phyloP scores from a whole-genome alignment of 371 early-diverging fungal species.

The Nosema granulosis region DNA sequence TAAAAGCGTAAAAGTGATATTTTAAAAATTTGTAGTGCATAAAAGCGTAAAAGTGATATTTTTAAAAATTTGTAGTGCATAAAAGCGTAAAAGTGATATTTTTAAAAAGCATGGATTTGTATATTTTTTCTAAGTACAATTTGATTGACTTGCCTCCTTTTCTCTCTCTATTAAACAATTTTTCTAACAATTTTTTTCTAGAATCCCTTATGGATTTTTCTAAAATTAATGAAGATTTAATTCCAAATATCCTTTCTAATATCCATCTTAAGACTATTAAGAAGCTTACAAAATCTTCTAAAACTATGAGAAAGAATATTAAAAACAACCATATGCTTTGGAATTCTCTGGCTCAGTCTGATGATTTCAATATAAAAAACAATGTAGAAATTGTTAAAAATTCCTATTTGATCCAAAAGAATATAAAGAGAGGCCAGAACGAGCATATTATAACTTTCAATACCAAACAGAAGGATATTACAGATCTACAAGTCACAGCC shows the following conservation, averaged over 20 bases:
- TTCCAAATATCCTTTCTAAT: conserved; percentile 34
- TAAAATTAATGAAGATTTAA: conserved; percentile 38
- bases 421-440: conserved; percentile 19
- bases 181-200: too few species aligned
- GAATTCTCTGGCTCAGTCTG: conserved; percentile 32
- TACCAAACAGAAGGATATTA: conserved; percentile 57
- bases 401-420: conserved; percentile 34
- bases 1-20: too few species aligned
- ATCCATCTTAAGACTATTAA: conserved; percentile 48
- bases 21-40: too few species aligned
- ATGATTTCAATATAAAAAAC: conserved; percentile 19
- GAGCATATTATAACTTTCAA: conserved; percentile 38
- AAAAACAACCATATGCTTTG: conserved; percentile 51
- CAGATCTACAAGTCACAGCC: conserved; percentile 29
- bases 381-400: conserved; percentile 45
- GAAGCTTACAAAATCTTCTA: conserved; percentile 45
- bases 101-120: too few species aligned
- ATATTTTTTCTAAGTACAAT: too few species aligned
- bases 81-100: too few species aligned
- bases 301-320: conserved; percentile 23
- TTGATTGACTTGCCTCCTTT: too few species aligned
- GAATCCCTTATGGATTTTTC: too few species aligned
- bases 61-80: too few species aligned
- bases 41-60: too few species aligned
- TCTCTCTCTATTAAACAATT: too few species aligned